These are phyloP conservation scores for Oryza punctata DNA, from an alignment of 176 grass and related monocot species.

Conservation along the genomic window DNA sequence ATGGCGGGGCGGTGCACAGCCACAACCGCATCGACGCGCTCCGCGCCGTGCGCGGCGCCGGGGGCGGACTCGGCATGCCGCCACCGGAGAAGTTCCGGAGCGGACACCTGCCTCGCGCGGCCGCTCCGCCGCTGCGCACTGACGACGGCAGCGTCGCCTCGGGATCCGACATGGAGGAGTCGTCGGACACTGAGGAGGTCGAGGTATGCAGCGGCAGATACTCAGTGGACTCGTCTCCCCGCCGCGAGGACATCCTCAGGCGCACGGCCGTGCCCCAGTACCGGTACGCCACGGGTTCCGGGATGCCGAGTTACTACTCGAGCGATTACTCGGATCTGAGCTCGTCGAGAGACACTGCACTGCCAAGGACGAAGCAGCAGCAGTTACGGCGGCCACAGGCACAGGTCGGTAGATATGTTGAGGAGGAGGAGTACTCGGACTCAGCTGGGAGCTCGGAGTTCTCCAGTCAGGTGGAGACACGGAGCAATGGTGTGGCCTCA, in stretches of 20 bases:
- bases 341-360: conserved; percentile 76
- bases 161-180: conserved; percentile 93
- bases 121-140: conserved; percentile 53
- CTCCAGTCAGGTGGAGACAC: conserved; percentile 48
- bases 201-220: conserved; percentile 70
- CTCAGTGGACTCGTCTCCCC: conserved; percentile 78
- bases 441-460: conserved; percentile 82
- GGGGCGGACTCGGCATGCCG: conserved; percentile 70
- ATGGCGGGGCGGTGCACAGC: conserved; percentile 42
- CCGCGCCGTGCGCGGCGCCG: conserved; percentile 39
- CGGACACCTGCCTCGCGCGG: conserved; percentile 63
- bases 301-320: conserved; percentile 67
- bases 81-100: conserved; percentile 91
- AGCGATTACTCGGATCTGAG: conserved; percentile 90
- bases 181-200: conserved; percentile 70
- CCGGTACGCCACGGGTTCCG: conserved; percentile 45
- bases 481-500: conserved; percentile 40
- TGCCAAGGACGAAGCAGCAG: conserved; percentile 50
- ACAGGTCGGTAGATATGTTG: conserved; percentile 52
- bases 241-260: conserved; percentile 20
- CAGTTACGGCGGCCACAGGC: conserved; percentile 41
- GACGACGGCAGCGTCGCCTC: conserved; percentile 56
- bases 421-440: conserved; percentile 75
- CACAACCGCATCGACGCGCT: conserved; percentile 64
- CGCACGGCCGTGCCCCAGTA: conserved; percentile 41